Conservation (phyloP, 495 filamentous ascomycete genomes). For the Bacidia rubella region DNA sequence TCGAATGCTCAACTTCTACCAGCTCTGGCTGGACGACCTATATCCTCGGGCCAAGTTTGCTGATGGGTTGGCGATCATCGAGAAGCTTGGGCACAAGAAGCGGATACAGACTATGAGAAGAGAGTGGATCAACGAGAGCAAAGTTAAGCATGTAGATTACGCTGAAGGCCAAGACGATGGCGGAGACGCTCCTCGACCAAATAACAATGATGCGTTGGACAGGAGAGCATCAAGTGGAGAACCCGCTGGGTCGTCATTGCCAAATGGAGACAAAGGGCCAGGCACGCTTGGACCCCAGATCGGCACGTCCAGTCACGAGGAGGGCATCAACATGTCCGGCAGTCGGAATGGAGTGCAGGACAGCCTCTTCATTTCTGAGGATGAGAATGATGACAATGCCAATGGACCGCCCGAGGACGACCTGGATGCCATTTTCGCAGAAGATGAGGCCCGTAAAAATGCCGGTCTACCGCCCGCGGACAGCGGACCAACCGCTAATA, state of each 20-base stretch:
- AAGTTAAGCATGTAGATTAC: constrained; percentile 6
- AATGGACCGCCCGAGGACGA: constrained; percentile 30
- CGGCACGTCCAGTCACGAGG: neutral
- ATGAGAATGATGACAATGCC: constrained; percentile 2
- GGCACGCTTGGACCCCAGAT: neutral
- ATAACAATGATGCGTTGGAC: neutral
- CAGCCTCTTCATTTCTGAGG: constrained; percentile 14
- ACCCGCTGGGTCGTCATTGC: too few species aligned
- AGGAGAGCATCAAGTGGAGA: neutral
- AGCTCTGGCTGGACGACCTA: constrained; percentile 92
- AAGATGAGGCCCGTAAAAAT: constrained; percentile 16
- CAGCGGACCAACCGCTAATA: neutral
- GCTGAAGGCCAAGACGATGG: neutral
- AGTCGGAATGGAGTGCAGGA: constrained; percentile 10
- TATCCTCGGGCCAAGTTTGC: constrained; percentile 90
- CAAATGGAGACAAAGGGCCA: neutral
- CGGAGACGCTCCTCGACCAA: neutral
- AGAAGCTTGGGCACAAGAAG: constrained; percentile 81
- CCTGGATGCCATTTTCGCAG: constrained; percentile 32
- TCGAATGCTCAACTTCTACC: constrained; percentile 77
- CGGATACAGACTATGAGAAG: constrained; percentile 56
- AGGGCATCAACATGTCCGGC: neutral
- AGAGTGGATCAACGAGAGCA: constrained; percentile 79
- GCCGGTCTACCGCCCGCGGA: neutral
- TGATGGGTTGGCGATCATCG: constrained; percentile 81